phyloP scores from a whole-genome alignment of 148 eudicot species.

The Cornus kousa region DNA sequence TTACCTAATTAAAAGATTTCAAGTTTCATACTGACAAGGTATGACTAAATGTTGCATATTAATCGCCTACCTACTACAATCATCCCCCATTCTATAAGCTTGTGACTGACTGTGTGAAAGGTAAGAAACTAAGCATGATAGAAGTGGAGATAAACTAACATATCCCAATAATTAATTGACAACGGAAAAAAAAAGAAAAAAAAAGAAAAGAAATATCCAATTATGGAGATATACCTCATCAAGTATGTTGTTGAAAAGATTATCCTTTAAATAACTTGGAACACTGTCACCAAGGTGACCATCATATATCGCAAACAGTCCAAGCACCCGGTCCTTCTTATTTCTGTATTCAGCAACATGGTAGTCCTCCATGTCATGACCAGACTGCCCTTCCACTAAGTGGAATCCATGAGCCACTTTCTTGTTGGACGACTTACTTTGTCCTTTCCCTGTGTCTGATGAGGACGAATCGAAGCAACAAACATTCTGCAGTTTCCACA shows the following conservation, averaged over 20 bases:
- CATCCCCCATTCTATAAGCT: too few relatives aligned
- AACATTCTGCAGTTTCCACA: conserved; percentile 19
- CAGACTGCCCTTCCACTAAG: conserved; percentile 37
- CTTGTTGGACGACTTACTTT: conserved; percentile 18
- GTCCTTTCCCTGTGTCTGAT: conserved; percentile 35
- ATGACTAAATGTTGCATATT: too few relatives aligned
- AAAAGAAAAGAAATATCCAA: neutral
- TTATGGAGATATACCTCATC: conserved; percentile 20
- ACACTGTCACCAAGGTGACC: conserved; percentile 42
- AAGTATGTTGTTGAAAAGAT: conserved; percentile 41
- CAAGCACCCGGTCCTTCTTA: conserved; percentile 25
- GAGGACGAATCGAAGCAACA: conserved; percentile 30
- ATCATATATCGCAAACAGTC: conserved; percentile 41
- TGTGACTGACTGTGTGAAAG: too few relatives aligned
- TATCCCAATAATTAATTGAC: too few relatives aligned
- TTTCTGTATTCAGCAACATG: conserved; percentile 36
- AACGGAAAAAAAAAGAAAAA: neutral
- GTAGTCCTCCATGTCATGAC: conserved; percentile 46
- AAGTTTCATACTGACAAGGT: too few relatives aligned
- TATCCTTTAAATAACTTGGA: conserved; percentile 28
- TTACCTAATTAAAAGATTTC: too few relatives aligned
- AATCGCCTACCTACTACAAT: too few relatives aligned
- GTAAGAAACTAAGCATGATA: too few relatives aligned
- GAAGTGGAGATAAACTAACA: too few relatives aligned
- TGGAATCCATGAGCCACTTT: conserved; percentile 35